Conservation (phyloP, 2,329 filamentous ascomycete genomes). For the Cordyceps pruinosa region DNA sequence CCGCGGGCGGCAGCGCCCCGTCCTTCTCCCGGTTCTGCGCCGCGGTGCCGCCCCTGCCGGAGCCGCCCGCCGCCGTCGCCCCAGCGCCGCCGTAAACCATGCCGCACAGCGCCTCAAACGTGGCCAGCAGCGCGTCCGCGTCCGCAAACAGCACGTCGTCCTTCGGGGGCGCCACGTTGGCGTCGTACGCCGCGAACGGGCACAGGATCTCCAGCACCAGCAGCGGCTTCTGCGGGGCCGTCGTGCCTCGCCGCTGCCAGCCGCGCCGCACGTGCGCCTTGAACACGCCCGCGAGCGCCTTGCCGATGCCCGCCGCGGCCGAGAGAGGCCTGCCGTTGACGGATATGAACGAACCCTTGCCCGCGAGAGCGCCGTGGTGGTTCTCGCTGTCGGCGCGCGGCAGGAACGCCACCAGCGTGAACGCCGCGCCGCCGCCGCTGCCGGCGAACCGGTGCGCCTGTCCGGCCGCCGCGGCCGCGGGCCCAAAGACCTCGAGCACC, state of each 20-base stretch:
- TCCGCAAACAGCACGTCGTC: conserved; percentile 64
- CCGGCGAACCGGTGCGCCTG: conserved; percentile 19
- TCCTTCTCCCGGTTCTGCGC: too few species aligned
- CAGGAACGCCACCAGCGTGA: conserved; percentile 51
- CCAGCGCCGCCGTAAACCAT: not conserved
- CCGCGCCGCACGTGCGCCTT: conserved; percentile 27
- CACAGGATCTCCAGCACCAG: conserved; percentile 58
- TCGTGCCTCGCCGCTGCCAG: conserved; percentile 18
- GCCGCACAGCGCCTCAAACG: conserved; percentile 29
- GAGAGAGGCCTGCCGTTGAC: conserved; percentile 62
- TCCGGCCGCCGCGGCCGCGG: conserved; percentile 49
- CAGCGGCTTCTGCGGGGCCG: conserved; percentile 42
- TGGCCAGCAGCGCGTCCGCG: conserved; percentile 36
- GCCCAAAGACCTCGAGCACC: conserved; percentile 55
- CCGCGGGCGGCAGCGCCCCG: too few species aligned
- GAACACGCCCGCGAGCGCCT: conserved; percentile 50
- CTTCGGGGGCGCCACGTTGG: conserved; percentile 65
- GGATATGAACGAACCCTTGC: conserved; percentile 54
- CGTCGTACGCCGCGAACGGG: conserved; percentile 57
- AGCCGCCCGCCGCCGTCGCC: not conserved
- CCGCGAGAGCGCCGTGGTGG: conserved; percentile 32
- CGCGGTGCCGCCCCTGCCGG: too few species aligned
- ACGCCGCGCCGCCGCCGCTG: not conserved
- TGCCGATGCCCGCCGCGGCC: conserved; percentile 46
- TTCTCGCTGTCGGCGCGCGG: conserved; percentile 45